Conservation (phyloP, 2,329 filamentous ascomycete genomes). For the Pseudohalonectria lignicola region DNA sequence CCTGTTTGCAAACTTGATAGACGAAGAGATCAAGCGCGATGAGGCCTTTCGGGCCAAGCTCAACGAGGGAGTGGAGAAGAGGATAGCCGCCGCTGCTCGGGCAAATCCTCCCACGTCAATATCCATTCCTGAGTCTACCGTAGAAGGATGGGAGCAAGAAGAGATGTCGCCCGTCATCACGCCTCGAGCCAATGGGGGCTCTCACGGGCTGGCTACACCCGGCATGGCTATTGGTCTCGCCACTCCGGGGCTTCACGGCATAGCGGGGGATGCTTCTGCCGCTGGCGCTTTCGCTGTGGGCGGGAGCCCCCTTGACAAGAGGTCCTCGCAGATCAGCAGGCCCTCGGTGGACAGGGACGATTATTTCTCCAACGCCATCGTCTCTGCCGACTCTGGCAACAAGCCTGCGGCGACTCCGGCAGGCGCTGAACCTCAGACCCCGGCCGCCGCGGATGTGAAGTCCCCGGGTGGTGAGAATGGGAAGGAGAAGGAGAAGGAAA, state of each 20-base stretch:
- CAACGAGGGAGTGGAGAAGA: conserved; percentile 50
- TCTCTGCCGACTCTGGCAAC: conserved; percentile 29
- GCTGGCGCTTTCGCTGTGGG: too few species aligned
- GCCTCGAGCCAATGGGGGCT: conserved; percentile 50
- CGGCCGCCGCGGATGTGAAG: conserved; percentile 31
- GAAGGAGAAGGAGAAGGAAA: conserved; percentile 12
- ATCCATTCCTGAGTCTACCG: conserved; percentile 22
- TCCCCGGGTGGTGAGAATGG: conserved; percentile 36
- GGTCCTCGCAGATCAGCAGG: conserved; percentile 42
- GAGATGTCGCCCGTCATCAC: conserved; percentile 35
- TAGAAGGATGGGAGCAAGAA: conserved; percentile 21
- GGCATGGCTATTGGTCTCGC: conserved; percentile 70
- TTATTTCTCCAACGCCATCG: conserved; percentile 62
- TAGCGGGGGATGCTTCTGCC: conserved; percentile 35
- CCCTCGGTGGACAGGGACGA: conserved; percentile 58
- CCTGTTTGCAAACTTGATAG: conserved; percentile 78
- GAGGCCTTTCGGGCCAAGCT: conserved; percentile 59
- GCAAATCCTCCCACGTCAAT: conserved; percentile 51
- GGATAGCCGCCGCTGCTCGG: conserved; percentile 40
- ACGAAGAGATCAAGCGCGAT: conserved; percentile 82
- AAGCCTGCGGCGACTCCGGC: conserved; percentile 37
- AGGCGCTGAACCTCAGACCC: conserved; percentile 19
- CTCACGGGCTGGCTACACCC: conserved; percentile 56
- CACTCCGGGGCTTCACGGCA: conserved; percentile 31
- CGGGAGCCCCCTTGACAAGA: conserved; percentile 41